Base-by-base conservation (phyloP, 2,329 filamentous ascomycete species). In the Aciculosporium take region DNA sequence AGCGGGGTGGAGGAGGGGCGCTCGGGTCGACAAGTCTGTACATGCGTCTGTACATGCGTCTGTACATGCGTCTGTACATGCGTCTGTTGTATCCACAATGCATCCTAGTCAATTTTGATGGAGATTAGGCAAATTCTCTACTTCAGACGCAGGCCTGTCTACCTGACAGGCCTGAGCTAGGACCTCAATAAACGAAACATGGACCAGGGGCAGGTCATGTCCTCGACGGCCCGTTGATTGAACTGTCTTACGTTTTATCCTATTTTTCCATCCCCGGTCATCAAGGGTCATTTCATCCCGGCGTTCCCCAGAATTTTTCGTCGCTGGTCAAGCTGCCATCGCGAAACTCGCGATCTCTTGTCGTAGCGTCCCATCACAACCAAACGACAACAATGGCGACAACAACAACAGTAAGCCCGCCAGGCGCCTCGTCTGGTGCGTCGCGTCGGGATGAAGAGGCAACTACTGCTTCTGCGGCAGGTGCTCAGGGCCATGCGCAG, bases 401-500 rank as follows among this genome's bases (percentile, higher is more conserved):
- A 23, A n/a, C 23, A 20, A 13, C 2, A 20, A 7, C 38, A 27
- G 21, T 20, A 25, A 20, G 10, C 6, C 1, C 15, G 12, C 2
- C 30, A 15, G 0, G 0, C 29, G 20, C 5, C 29, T 33, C 17
- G 9, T 20, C 12, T 20, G 31, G 9, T 33, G 17, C 31, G 18
- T 21, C 31, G n/a, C n/a, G n/a, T 21, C 17, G 7, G 2, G 12
- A 33, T 13, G 31, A 5, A 3, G 2, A 10, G 23, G 7, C 38
- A 9, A 24, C 34, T 8, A 34, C 29, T n/a, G 39, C 35, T 36
- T 36, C 21, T 25, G 33, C 33, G 20, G 4, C 33, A 3, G 33
- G 33, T 15, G 39, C 24, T 17, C 18, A 39, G 24, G 43, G 43
- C 28, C 35, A 37, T 33, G 35, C 24, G n/a, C 21, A 36, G 7